Conservation (phyloP, 768 basidiomycete species). For the Tylopilus sp. region DNA sequence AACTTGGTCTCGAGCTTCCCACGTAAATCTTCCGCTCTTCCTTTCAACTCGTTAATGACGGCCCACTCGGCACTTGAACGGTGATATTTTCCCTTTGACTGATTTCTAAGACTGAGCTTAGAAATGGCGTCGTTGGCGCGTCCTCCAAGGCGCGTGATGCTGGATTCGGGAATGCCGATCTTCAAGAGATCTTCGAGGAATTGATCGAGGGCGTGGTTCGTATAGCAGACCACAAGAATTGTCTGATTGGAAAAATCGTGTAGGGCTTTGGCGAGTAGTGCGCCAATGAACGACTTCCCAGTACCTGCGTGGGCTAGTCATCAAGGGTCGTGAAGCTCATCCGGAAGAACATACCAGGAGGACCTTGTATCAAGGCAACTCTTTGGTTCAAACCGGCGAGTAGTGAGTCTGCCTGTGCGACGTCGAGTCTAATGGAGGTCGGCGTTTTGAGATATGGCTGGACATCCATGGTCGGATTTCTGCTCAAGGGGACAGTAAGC, state of each 20-base stretch:
- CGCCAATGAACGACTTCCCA: conserved; percentile 71
- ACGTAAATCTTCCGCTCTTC: conserved; percentile 4
- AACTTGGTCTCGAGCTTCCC: conserved; percentile 30
- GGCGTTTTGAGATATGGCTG: conserved; percentile 34
- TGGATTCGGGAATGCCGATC: conserved; percentile 49
- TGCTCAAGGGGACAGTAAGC: conserved; percentile 30
- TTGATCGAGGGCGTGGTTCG: conserved; percentile 71
- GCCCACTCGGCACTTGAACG: conserved; percentile 37
- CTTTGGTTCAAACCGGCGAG: conserved; percentile 52
- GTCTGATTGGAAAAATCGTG: conserved; percentile 43
- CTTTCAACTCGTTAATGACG: conserved; percentile 40
- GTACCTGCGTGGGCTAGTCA: conserved; percentile 43
- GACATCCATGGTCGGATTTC: conserved; percentile 40
- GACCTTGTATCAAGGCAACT: conserved; percentile 66
- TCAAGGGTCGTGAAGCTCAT: background rate
- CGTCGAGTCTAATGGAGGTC: conserved; percentile 46
- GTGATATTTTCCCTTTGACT: conserved; percentile 23
- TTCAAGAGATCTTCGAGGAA: conserved; percentile 60
- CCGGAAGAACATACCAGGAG: conserved; percentile 49
- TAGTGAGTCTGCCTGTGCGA: conserved; percentile 44
- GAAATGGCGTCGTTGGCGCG: conserved; percentile 50
- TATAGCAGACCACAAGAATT: conserved; percentile 68
- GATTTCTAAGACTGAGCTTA: conserved; percentile 41
- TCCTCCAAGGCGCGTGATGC: conserved; percentile 53
- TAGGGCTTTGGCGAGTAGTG: conserved; percentile 56